Conservation (phyloP, 73 alveolate genomes). For the Tetrahymena malaccensis region DNA sequence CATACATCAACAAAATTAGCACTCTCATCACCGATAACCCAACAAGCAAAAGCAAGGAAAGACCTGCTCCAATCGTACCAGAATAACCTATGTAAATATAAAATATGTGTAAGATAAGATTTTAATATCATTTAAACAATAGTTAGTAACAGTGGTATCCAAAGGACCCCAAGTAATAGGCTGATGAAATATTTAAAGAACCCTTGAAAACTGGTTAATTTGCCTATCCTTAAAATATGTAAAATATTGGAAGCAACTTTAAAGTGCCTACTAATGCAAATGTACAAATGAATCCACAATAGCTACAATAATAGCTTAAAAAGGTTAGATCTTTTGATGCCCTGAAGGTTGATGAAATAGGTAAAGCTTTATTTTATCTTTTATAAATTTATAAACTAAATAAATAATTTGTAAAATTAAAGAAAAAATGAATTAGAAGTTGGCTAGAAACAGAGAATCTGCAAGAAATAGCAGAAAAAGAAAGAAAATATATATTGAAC, state of each 20-base stretch:
- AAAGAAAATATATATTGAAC: slow-evolving; percentile 26
- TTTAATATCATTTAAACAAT: neutral
- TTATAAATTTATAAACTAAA: too few species aligned
- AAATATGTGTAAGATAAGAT: neutral
- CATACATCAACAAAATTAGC: slow-evolving; percentile 31
- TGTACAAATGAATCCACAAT: neutral
- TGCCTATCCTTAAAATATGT: neutral
- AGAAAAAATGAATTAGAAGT: neutral
- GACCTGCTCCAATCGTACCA: neutral
- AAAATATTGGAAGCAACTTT: neutral
- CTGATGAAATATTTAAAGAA: neutral
- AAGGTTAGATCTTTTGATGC: neutral
- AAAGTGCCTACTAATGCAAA: neutral
- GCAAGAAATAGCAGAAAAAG: slow-evolving; percentile 33
- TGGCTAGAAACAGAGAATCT: slow-evolving; percentile 25
- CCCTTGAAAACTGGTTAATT: neutral
- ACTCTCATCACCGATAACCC: slow-evolving; percentile 4
- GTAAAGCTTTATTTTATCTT: neutral
- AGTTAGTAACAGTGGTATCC: neutral
- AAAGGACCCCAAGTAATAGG: neutral
- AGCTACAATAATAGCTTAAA: neutral
- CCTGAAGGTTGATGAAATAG: neutral
- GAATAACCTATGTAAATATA: neutral
- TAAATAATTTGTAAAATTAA: neutral
- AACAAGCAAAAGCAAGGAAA: neutral